Conservation (phyloP, 345 rosid species). For the Viola odorata region DNA sequence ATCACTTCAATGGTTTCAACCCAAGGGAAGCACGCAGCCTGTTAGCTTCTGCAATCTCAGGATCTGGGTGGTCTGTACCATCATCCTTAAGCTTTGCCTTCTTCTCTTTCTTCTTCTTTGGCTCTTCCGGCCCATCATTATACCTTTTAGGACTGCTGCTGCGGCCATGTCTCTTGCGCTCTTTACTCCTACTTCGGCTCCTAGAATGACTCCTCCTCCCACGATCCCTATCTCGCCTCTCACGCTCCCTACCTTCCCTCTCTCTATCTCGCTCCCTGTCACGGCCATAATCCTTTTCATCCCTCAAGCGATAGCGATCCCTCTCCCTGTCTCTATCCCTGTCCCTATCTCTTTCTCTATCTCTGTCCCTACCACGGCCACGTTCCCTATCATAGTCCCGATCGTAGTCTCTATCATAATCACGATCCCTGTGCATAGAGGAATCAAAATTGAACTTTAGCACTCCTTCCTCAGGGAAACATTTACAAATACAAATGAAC, state of each 20-base stretch:
- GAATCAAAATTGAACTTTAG: constrained; percentile 1
- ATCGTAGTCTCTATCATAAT: constrained; percentile 45
- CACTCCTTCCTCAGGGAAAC: background rate
- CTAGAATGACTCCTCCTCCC: constrained; percentile 65
- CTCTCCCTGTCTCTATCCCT: constrained; percentile 58
- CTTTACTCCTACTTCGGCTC: constrained; percentile 61
- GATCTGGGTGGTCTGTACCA: constrained; percentile 82
- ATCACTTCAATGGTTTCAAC: constrained; percentile 55
- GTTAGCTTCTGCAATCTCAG: constrained; percentile 89
- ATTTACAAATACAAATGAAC: background rate
- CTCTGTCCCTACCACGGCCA: constrained; percentile 24
- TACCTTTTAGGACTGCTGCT: constrained; percentile 52
- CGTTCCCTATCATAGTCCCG: constrained; percentile 25
- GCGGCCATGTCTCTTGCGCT: constrained; percentile 60
- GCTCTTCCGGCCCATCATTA: constrained; percentile 47
- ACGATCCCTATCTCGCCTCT: constrained; percentile 68
- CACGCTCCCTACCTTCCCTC: constrained; percentile 70
- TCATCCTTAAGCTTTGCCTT: constrained; percentile 61
- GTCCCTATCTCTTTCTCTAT: constrained; percentile 40
- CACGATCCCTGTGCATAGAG: constrained; percentile 45
- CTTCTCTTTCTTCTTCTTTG: constrained; percentile 68
- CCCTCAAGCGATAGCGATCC: constrained; percentile 61
- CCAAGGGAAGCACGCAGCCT: constrained; percentile 71
- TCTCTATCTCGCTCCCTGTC: constrained; percentile 73
- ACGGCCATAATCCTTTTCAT: constrained; percentile 62